phyloP scores from a whole-genome alignment of 441 rosid species.

The Lepidium campestre region DNA sequence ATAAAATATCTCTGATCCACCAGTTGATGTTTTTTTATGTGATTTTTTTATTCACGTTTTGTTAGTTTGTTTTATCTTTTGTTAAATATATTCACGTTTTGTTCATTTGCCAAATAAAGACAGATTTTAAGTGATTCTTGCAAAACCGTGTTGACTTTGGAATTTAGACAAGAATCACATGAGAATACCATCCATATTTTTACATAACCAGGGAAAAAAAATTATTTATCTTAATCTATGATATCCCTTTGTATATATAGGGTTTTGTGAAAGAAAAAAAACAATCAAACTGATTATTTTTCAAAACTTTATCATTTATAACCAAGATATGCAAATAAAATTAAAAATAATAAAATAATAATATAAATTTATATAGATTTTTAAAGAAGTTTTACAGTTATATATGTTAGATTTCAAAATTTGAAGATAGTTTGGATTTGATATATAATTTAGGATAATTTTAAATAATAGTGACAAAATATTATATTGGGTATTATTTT shows the following conservation, averaged over 20 bases:
- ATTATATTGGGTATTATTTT: too few species aligned
- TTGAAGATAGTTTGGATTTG: too few species aligned
- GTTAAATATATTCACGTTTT: constrained; percentile 4
- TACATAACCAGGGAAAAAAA: not conserved
- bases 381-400: too few species aligned
- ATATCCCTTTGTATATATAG: not conserved
- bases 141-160: constrained; percentile 2
- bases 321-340: too few species aligned
- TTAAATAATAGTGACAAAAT: too few species aligned
- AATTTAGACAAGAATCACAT: not conserved
- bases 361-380: too few species aligned
- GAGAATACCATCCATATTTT: not conserved
- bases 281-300: too few species aligned
- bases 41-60: constrained; percentile 6
- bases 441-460: too few species aligned
- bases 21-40: not conserved
- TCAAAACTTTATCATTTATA: too few species aligned
- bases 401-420: too few species aligned
- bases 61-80: not conserved
- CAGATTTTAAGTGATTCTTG: not conserved
- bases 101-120: not conserved
- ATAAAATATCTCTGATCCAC: not conserved
- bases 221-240: not conserved
- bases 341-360: too few species aligned
- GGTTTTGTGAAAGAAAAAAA: too few species aligned